Evolutionary conservation across 139 green algal species (phyloP).

Genomic region (Tetraselmis striata): DNA sequence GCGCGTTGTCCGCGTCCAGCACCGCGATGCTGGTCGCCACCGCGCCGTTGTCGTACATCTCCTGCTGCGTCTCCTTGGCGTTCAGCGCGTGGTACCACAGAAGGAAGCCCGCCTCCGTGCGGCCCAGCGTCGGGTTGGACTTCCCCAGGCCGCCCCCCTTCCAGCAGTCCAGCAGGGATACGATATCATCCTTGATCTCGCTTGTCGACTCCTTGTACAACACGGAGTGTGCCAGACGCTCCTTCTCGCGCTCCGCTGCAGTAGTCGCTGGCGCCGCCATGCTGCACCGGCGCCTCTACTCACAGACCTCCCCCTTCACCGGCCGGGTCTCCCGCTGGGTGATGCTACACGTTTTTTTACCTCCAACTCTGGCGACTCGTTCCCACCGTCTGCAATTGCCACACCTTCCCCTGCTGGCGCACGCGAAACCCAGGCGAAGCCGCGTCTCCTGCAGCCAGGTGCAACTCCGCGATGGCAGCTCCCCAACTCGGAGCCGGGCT

Average conservation of each 20-base stretch:
- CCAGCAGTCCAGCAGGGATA: conserved; percentile 2
- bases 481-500: too few relatives aligned
- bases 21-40: conserved; percentile 2
- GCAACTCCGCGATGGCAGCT: too few relatives aligned
- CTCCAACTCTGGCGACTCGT: too few relatives aligned
- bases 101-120: conserved; percentile 11
- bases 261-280: neutral
- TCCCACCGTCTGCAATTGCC: too few relatives aligned
- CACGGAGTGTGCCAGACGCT: conserved; percentile 5
- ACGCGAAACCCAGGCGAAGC: too few relatives aligned
- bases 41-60: conserved; percentile 4
- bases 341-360: too few relatives aligned
- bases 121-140: neutral
- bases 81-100: conserved; percentile 18
- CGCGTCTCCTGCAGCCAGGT: too few relatives aligned
- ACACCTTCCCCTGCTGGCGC: too few relatives aligned
- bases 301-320: too few relatives aligned
- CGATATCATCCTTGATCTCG: conserved; percentile 20
- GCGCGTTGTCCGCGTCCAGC: conserved; percentile 1
- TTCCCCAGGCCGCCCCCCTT: neutral
- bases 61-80: conserved; percentile 2
- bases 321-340: too few relatives aligned
- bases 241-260: conserved; percentile 1
- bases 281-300: too few relatives aligned
- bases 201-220: conserved; percentile 10